These are phyloP conservation scores for Phaeosphaeriaceae sp. DNA, from an alignment of 2,329 filamentous ascomycete genomes.

Conservation along the genomic window DNA sequence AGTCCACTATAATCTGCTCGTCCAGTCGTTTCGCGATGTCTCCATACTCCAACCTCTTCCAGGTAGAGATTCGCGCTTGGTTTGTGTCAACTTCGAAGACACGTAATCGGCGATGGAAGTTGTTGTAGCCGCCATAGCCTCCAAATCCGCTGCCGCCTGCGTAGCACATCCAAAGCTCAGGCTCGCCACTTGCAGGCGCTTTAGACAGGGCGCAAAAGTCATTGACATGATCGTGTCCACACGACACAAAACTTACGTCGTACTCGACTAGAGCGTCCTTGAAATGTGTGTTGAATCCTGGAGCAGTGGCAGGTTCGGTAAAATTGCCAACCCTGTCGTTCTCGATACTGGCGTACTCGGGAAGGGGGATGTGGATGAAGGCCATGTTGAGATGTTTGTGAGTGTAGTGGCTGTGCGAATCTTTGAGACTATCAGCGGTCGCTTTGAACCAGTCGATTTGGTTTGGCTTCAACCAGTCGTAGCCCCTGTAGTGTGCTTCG, in stretches of 20 bases:
- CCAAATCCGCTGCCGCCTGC: conserved; percentile 91
- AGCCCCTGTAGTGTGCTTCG: conserved; percentile 86
- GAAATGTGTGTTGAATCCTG: conserved; percentile 90
- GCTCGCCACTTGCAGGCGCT: conserved; percentile 54
- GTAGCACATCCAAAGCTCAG: conserved; percentile 95
- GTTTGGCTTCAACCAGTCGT: conserved; percentile 94
- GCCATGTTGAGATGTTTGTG: conserved; percentile 94
- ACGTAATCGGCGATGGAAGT: conserved; percentile 82
- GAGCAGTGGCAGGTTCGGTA: conserved; percentile 86
- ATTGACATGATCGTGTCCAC: conserved; percentile 95
- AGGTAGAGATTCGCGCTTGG: conserved; percentile 85
- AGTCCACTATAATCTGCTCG: conserved; percentile 69
- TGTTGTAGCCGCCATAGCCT: conserved; percentile 90
- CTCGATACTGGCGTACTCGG: conserved; percentile 76
- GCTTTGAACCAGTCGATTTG: conserved; percentile 95
- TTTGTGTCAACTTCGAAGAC: conserved; percentile 96
- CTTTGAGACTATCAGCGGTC: conserved; percentile 74
- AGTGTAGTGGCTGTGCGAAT: conserved; percentile 80
- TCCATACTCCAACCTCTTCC: conserved; percentile 83
- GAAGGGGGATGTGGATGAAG: conserved; percentile 96
- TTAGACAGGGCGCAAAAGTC: conserved; percentile 83
- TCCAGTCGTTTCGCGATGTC: conserved; percentile 61
- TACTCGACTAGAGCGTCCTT: conserved; percentile 86
- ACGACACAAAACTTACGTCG: conserved; percentile 85
- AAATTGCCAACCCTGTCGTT: conserved; percentile 73